Base-by-base conservation (phyloP, 2,329 filamentous ascomycete species). In the Cladosporium austrohemisphaericum region DNA sequence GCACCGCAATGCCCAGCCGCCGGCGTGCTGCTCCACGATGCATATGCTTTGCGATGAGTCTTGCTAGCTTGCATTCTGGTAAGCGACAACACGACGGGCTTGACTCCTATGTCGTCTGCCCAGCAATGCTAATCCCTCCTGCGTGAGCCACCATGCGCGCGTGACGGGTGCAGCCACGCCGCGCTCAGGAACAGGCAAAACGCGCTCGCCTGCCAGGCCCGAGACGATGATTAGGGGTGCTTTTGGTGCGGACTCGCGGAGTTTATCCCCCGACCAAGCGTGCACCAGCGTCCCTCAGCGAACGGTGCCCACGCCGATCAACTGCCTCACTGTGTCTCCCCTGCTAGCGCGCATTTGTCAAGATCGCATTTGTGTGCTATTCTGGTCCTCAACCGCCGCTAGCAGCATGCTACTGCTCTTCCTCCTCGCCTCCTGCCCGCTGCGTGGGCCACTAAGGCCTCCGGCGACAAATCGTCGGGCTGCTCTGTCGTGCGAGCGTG, bases 351-450 rank as follows among this genome's bases (percentile, higher is more conserved):
- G n/a, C 29, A 7, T 22, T 18, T 18, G 29, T 33, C 41, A 44
- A 33, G 29, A 36, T 45, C 20, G 29, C 31, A 25, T 7, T 16
- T 25, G 41, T 45, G n/a, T n/a, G 22, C 31, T 36, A 36, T 37
- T 46, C 25, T 38, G 44, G 32, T 29, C 32, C 25, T 47, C 44
- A 47, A 47, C 44, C 33, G 44, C 44, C 44, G 33, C 44, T 47
- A 47, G 32, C 23, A n/a, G 9, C 32, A 23, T 18, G 25, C 33
- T 23, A 38, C 14, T 16, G n/a, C 14, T 35, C 32, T 14, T 45
- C 31, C 14, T 11, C 5, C 43, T 45, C 41, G 41, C 22, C 41
- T 45, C 29, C 41, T 33, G 41, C 41, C 32, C 41, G 41, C 41
- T 46, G 43, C 43, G 43, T 46, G 43, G 43, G 32, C 33, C 32